phyloP scores from a whole-genome alignment of 164 flowering plant genomes.

The Cinnamomum chago region DNA sequence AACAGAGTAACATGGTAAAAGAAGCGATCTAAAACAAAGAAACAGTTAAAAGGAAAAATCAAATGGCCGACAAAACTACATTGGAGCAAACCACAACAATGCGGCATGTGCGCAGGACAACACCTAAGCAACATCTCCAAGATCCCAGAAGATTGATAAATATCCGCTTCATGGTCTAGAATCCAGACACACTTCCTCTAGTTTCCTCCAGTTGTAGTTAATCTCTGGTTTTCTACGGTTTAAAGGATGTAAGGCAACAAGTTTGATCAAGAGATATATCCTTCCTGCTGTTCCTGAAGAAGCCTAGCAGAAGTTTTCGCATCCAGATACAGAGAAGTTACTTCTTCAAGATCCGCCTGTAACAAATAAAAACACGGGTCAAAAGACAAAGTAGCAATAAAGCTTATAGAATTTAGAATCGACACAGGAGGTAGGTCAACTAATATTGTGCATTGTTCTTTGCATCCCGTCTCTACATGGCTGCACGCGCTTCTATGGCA shows the following conservation, averaged over 20 bases:
- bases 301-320: constrained; percentile 94
- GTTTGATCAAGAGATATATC: constrained; percentile 29
- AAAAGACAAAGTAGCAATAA: not conserved
- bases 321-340: constrained; percentile 58
- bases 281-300: constrained; percentile 90
- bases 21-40: no score
- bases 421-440: not conserved
- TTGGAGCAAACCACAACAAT: no score
- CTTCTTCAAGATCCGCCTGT: constrained; percentile 91
- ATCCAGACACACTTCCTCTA: no score
- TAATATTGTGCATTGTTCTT: not conserved
- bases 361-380: not conserved
- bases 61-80: no score
- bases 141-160: no score
- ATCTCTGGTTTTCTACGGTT: not conserved
- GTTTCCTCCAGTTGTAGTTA: no score
- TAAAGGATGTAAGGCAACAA: not conserved
- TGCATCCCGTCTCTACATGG: not conserved
- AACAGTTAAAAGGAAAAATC: no score
- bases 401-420: no score
- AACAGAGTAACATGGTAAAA: no score
- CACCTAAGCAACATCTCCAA: no score
- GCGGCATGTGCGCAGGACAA: no score
- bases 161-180: no score
- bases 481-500: not conserved